Conservation (phyloP, 768 basidiomycete species). For the Roridomyces roridus region DNA sequence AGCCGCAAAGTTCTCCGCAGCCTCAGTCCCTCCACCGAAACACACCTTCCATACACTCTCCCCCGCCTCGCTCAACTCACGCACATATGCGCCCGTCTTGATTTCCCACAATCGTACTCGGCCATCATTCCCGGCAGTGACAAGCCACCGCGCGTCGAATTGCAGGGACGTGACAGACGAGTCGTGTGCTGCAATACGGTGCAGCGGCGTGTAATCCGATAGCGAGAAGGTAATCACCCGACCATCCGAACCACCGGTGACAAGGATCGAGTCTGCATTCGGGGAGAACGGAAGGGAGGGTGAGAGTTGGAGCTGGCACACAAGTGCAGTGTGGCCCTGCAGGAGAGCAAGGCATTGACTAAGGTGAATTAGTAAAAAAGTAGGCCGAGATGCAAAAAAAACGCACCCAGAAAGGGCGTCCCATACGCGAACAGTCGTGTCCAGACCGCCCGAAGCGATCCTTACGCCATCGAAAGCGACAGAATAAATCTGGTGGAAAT, state of each 20-base stretch:
- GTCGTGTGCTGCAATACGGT: constrained; percentile 88
- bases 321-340: constrained; percentile 90
- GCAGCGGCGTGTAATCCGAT: constrained; percentile 46
- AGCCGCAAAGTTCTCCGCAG: constrained; percentile 12
- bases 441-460: constrained; percentile 87
- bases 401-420: constrained; percentile 82
- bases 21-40: constrained; percentile 49
- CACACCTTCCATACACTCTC: constrained; percentile 91
- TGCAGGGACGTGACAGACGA: constrained; percentile 87
- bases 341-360: constrained; percentile 85
- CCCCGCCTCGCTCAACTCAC: constrained; percentile 78
- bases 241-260: constrained; percentile 80
- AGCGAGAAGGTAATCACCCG: constrained; percentile 79
- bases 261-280: constrained; percentile 76
- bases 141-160: constrained; percentile 81
- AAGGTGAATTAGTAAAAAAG: constrained; percentile 12
- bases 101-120: constrained; percentile 77
- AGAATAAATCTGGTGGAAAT: constrained; percentile 88
- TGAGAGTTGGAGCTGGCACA: constrained; percentile 87
- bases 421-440: constrained; percentile 95
- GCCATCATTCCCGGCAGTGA: constrained; percentile 88
- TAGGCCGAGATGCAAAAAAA: neutral
- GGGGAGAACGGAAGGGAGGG: constrained; percentile 60
- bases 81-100: constrained; percentile 66
- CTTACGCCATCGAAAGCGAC: constrained; percentile 88